phyloP scores from a whole-genome alignment of 225 moss, liverwort and hornwort genomes.

The Thuidium tamariscinum region DNA sequence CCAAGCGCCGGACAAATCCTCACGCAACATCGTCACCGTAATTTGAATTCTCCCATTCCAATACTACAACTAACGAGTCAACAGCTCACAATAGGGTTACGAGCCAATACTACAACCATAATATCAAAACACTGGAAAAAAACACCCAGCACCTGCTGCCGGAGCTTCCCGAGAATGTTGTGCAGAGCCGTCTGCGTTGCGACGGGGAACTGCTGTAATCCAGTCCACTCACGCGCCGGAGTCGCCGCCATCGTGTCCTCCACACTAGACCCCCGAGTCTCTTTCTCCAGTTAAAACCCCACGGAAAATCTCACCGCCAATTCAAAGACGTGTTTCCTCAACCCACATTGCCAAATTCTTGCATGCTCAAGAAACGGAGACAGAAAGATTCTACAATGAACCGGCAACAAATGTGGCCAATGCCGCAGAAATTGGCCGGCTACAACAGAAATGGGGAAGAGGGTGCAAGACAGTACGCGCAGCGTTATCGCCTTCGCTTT shows the following conservation, averaged over 20 bases:
- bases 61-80: neutral
- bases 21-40: neutral
- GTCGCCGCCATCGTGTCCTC: slow-evolving; percentile 20
- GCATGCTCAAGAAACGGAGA: neutral
- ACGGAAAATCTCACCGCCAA: neutral
- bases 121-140: neutral
- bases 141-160: slow-evolving; percentile 48
- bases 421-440: neutral
- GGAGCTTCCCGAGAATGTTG: slow-evolving; percentile 68
- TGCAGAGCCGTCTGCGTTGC: slow-evolving; percentile 93
- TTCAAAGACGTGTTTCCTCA: neutral
- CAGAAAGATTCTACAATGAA: neutral
- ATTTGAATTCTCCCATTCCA: neutral
- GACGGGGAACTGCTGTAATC: slow-evolving; percentile 89
- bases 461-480: no score
- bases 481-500: slow-evolving; percentile 16
- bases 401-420: neutral
- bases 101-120: neutral
- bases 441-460: neutral
- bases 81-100: neutral
- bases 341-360: neutral
- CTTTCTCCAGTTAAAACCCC: neutral
- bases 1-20: neutral
- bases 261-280: neutral
- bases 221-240: slow-evolving; percentile 92